Evolutionary conservation across 2,329 filamentous ascomycete genomes (phyloP), one percentile per base, ranked within the genome.

Genomic region (Amesomyces nigricolor): DNA sequence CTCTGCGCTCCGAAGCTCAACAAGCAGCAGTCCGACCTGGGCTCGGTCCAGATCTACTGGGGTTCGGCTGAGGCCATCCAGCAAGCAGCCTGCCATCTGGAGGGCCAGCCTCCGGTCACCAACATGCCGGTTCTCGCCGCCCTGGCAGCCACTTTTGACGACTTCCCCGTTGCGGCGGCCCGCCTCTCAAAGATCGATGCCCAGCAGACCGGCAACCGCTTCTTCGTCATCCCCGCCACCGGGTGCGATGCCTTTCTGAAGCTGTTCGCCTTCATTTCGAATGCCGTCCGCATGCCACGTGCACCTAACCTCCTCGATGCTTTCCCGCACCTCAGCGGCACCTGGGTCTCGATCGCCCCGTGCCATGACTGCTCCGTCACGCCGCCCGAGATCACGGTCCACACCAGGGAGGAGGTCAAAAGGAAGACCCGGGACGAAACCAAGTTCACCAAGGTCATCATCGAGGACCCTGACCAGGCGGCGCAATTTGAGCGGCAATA

Each of bases 391-490:
- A 47, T 62, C 26, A 29, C 42, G 1, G 45, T 59, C 29, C 47
- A 57, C 29, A 16, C 42, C 9, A 55, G 26, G 19, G 8, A 32
- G 10, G 43, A 54, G 14, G 17, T 5, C 17, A 50, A 35, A 9
- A 51, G 17, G 43, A 5, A 4, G 5, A 11, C 26, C 19, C n/a
- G 5, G 9, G 22, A n/a, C 3, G 40, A n/a, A 8, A 26, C 6
- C 6, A 53, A 38, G 45, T 35, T 30, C 17, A 44, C 32, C 19
- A 56, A 48, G 22, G 43, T 43, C 38, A 10, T 56, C 30, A 32
- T 44, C 39, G 61, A 64, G 35, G 59, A 60, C 42, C 53, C 59
- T 4, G 55, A 58, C n/a, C 42, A 60, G 17, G 59, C 60, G 10
- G 54, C 47, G 13, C 9, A 19, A 10, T 63, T 61, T 30, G 58